Evolutionary conservation across 805 yeast genomes (phyloP).

Genomic region (Torulaspora indica): DNA sequence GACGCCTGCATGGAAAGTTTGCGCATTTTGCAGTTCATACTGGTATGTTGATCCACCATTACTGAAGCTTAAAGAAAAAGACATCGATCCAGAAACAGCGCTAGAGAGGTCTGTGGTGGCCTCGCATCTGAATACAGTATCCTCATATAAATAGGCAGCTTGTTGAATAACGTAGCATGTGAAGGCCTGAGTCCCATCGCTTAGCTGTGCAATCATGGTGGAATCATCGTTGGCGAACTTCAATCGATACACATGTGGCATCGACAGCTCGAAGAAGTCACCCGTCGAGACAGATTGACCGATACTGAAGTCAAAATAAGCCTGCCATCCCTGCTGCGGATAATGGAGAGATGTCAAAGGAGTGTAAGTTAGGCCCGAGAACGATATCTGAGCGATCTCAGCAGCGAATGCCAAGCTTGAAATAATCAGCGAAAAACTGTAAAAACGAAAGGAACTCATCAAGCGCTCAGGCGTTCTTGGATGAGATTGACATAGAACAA

Average conservation of each 20-base stretch:
- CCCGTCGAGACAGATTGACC: constrained; percentile 21
- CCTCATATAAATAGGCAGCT: constrained; percentile 34
- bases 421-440: constrained; percentile 1
- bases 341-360: constrained; percentile 13
- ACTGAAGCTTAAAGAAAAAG: constrained; percentile 32
- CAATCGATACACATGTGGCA: constrained; percentile 37
- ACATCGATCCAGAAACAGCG: constrained; percentile 30
- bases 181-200: constrained; percentile 30
- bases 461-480: background rate
- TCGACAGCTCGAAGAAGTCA: constrained; percentile 27
- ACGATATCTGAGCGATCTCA: constrained; percentile 13
- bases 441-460: constrained; percentile 12
- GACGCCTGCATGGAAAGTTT: constrained; percentile 28
- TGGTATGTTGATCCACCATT: constrained; percentile 35
- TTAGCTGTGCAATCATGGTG: constrained; percentile 18
- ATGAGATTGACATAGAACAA: background rate
- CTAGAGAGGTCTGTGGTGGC: constrained; percentile 21
- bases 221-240: constrained; percentile 28
- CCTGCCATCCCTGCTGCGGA: constrained; percentile 37
- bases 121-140: constrained; percentile 33
- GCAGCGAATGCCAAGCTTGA: constrained; percentile 9
- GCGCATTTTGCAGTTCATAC: constrained; percentile 35
- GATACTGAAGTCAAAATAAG: constrained; percentile 30
- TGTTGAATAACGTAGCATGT: constrained; percentile 35
- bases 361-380: constrained; percentile 14